phyloP scores from a whole-genome alignment of 495 filamentous ascomycete species.

The Hypoxylon fuscum region DNA sequence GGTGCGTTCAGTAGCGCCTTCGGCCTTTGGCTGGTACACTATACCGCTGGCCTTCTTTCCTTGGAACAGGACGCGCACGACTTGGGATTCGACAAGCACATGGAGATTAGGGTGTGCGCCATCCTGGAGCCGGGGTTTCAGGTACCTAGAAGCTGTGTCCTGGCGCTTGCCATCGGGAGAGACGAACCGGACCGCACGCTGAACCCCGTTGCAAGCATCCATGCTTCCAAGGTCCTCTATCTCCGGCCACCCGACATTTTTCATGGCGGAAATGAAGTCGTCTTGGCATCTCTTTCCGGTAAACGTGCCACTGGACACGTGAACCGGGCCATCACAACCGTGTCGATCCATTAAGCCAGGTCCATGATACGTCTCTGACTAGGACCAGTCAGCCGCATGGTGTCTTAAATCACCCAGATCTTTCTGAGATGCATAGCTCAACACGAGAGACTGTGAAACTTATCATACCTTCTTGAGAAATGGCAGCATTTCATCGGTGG shows the following conservation, averaged over 20 bases:
- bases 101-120: slow-evolving; percentile 55
- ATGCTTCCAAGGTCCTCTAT: slow-evolving; percentile 37
- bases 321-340: slow-evolving; percentile 59
- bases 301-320: slow-evolving; percentile 53
- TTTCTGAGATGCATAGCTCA: slow-evolving; percentile 10
- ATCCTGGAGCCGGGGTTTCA: slow-evolving; percentile 51
- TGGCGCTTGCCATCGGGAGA: slow-evolving; percentile 48
- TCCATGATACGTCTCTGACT: slow-evolving; percentile 60
- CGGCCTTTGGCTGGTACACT: slow-evolving; percentile 48
- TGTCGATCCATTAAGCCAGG: slow-evolving; percentile 40
- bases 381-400: background rate
- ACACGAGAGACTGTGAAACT: background rate
- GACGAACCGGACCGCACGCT: slow-evolving; percentile 34
- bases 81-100: slow-evolving; percentile 56
- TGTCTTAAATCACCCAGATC: background rate
- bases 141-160: slow-evolving; percentile 50
- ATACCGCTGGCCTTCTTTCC: slow-evolving; percentile 53
- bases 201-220: slow-evolving; percentile 31
- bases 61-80: slow-evolving; percentile 58
- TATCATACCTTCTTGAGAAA: slow-evolving; percentile 57
- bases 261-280: slow-evolving; percentile 54
- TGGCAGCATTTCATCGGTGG: slow-evolving; percentile 57
- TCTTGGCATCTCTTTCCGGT: slow-evolving; percentile 34
- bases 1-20: background rate
- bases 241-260: slow-evolving; percentile 30